These are phyloP conservation scores for Ophiostoma novo-ulmi DNA, from an alignment of 2,329 filamentous ascomycete genomes.

Conservation along the genomic window DNA sequence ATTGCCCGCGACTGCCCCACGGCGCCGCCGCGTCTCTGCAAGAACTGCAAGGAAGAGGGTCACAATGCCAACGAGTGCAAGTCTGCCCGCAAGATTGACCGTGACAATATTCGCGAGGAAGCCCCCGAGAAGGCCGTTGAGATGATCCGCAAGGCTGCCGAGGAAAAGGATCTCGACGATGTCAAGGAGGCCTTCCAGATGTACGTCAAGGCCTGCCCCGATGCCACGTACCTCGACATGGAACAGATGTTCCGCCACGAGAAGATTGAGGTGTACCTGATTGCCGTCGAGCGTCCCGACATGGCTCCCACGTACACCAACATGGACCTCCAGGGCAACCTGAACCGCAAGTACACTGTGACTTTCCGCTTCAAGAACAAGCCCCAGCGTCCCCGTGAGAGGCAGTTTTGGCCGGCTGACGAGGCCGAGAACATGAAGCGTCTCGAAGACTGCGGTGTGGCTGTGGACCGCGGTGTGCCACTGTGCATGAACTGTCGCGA, in stretches of 20 bases:
- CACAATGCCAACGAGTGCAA: constrained; percentile 54
- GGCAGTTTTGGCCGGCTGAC: constrained; percentile 54
- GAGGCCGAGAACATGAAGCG: constrained; percentile 58
- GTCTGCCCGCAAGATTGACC: constrained; percentile 55
- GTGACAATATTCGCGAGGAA: constrained; percentile 45
- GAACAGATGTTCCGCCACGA: constrained; percentile 56
- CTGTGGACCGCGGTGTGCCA: constrained; percentile 53
- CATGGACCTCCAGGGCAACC: constrained; percentile 66
- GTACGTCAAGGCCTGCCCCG: constrained; percentile 58
- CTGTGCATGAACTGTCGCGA: constrained; percentile 61
- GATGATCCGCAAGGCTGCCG: constrained; percentile 48
- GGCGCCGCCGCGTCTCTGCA: constrained; percentile 52
- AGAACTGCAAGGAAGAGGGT: constrained; percentile 57
- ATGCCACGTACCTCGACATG: constrained; percentile 54
- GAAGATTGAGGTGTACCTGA: constrained; percentile 53
- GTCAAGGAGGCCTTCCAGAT: constrained; percentile 55
- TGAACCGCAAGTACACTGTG: constrained; percentile 59
- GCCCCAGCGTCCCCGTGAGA: constrained; percentile 54
- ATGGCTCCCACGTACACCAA: constrained; percentile 57
- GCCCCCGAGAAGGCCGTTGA: constrained; percentile 54
- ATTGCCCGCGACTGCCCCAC: constrained; percentile 51
- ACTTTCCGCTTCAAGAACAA: constrained; percentile 57
- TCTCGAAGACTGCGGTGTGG: constrained; percentile 60
- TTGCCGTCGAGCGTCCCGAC: constrained; percentile 53
- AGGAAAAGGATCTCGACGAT: constrained; percentile 55